Base-by-base conservation (phyloP, 306 rosid genomes). In the Calophaca sinica region DNA sequence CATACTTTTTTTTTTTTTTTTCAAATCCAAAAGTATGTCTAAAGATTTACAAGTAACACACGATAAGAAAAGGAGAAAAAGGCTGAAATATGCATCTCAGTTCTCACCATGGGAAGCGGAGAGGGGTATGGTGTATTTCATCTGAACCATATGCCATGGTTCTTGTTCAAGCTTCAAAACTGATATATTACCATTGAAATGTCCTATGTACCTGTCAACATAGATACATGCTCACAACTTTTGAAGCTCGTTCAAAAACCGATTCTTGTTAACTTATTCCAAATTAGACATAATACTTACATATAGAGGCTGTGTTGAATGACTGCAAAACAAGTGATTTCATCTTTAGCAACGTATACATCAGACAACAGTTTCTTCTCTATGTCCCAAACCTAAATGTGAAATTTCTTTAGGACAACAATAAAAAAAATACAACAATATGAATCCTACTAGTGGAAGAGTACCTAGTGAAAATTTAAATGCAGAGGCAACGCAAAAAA, bases 361-460 rank as follows among this genome's bases (percentile, higher is more conserved):
- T 87, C 77, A 70, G 81, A 83, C 75, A 87, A 65, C 54, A 35
- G 39, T 86, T 89, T 90, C 84, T 83, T 79, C 68, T 84, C 88
- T 50, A 92, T 79, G 88, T 90, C 97, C 96, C 98, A 94, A 82
- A 94, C 91, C 98, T 94, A 80, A 65, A 66, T 60, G 45, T 64
- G 70, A 70, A 73, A 54, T 60, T 36, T 76, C 36, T 45, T 54
- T 31, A 53, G 54, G 52, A 66, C 50, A 72, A 57, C 42, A 76
- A 63, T 66, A 39, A 61, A n/a, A 38, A 12, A 9, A 36, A 12
- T 59, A 9, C 6, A 53, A 29, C 55, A 39, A 57, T 2, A 36
- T 38, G 49, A 50, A 58, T 57, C 29, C 5, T 58, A 62, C 9
- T 64, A 46, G 42, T 20, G 29, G 46, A 72, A 28, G 6, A 31